Evolutionary conservation across 2,329 filamentous ascomycete species (phyloP).

Genomic region (Pyrenochaeta sp.): DNA sequence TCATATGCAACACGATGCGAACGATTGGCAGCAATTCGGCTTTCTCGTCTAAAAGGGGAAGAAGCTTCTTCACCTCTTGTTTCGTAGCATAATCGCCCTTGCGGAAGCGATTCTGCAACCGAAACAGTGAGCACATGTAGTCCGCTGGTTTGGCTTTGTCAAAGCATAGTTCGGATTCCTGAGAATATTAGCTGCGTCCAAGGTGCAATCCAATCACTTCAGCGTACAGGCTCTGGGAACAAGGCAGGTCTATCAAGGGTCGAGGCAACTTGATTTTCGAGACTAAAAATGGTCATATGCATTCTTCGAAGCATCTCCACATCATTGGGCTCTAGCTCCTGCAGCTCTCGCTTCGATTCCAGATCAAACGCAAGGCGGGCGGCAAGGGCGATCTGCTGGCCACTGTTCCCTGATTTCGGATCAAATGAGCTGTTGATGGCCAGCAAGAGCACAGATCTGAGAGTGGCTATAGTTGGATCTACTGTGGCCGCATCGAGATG

Average conservation of each 20-base stretch:
- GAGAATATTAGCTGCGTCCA: conserved; percentile 3
- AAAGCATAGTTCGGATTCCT: conserved; percentile 41
- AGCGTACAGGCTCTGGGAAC: conserved; percentile 44
- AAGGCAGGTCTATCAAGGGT: conserved; percentile 44
- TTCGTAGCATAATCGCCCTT: conserved; percentile 35
- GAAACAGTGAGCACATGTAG: conserved; percentile 45
- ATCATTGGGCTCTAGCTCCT: conserved; percentile 33
- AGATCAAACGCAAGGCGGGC: conserved; percentile 42
- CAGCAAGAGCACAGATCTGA: conserved; percentile 42
- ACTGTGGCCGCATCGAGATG: conserved; percentile 42
- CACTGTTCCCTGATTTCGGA: conserved; percentile 43
- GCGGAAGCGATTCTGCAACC: conserved; percentile 45
- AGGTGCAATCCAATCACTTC: background rate
- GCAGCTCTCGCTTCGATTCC: conserved; percentile 33
- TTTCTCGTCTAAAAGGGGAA: conserved; percentile 36
- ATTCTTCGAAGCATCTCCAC: conserved; percentile 34
- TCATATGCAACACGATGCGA: conserved; percentile 40
- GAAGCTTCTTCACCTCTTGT: conserved; percentile 26
- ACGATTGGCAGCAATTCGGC: conserved; percentile 34
- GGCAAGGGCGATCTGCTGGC: conserved; percentile 47
- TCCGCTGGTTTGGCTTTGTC: conserved; percentile 35
- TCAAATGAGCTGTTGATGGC: conserved; percentile 47
- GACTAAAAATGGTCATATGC: conserved; percentile 45
- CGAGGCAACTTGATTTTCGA: conserved; percentile 46
- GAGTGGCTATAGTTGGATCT: conserved; percentile 40